Evolutionary conservation across 495 filamentous ascomycete genomes (phyloP), one percentile per base, ranked within the genome.

Genomic region (Penicillium robsamsonii): DNA sequence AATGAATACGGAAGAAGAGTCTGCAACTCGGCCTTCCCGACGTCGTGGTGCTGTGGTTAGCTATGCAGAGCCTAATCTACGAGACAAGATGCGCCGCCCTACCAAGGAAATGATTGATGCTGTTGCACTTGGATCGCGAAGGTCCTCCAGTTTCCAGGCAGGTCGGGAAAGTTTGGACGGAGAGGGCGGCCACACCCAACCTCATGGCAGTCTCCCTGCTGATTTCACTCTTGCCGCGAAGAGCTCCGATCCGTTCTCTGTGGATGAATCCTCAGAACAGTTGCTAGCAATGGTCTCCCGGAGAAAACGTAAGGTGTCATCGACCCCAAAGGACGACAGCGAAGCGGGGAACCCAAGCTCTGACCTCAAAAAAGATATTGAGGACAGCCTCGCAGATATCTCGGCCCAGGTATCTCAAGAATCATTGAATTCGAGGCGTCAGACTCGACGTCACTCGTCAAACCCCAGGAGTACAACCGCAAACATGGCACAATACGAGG

Each of bases 71-170:
- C 91, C 91, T 9, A 95, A 88, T 63, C 75, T 96, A 31, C 80
- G 88, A 49, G 87, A 85, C 62, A 96, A 96, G 74, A 95, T 96
- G 91, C 81, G 91, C 48, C 84, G 91, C 47, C 87, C 89, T 20
- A 87, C 86, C 15, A 89, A 87, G 57, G 81, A 87, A 50, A 70
- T 93, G 6, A 78, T 85, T 35, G 87, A 90, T 66, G 89, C 89
- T 8, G 89, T 92, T 41, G 64, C 73, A 4, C 80, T 83, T 51
- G 80, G 71, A 31, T 52, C 65, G 35, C 70, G 72, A 56, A 60
- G 73, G 49, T 62, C 60, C 1, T 75, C 74, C 17, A 62, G 57
- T 46, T 66, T 74, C 48, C 63, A 62, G 27, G 15, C 61, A 22
- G 44, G 35, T 11, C 57, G 52, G 29, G 50, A 65, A 15, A 71